phyloP scores from a whole-genome alignment of 805 yeast genomes.

The Yamadazyma akitaensis region DNA sequence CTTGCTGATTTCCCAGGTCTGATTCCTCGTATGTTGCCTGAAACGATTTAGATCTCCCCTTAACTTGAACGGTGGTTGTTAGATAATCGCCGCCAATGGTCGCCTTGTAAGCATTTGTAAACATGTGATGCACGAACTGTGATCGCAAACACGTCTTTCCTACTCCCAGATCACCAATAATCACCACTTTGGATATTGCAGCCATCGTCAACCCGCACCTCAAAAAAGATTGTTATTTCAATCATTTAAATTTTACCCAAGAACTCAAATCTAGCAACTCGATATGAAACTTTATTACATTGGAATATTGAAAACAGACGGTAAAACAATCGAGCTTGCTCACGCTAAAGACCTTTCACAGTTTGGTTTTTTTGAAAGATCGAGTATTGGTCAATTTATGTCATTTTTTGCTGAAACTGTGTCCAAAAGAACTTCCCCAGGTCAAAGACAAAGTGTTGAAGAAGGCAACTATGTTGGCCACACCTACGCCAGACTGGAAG shows the following conservation, averaged over 20 bases:
- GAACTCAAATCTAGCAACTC: not conserved
- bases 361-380: conserved; percentile 85
- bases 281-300: conserved; percentile 87
- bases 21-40: too few species aligned
- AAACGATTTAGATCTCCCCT: too few species aligned
- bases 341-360: conserved; percentile 79
- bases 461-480: conserved; percentile 91
- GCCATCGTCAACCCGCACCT: not conserved
- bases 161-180: conserved; percentile 57
- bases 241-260: too few species aligned
- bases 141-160: conserved; percentile 58
- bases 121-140: conserved; percentile 53
- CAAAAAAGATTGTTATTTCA: too few species aligned
- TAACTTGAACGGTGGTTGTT: conserved; percentile 29
- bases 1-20: too few species aligned
- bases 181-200: conserved; percentile 44
- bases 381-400: conserved; percentile 86
- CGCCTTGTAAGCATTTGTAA: conserved; percentile 54
- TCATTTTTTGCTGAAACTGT: conserved; percentile 90
- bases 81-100: conserved; percentile 60
- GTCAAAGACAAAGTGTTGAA: conserved; percentile 92
- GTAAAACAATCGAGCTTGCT: conserved; percentile 69
- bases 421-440: conserved; percentile 79
- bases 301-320: conserved; percentile 68
- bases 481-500: conserved; percentile 86